A percentile compares a stretch with the other conserved stretches of the same genome.
These are phyloP conservation scores for Umbelopsis ramanniana DNA, from an alignment of 192 early-diverging fungal genomes.

Conservation along the genomic window DNA sequence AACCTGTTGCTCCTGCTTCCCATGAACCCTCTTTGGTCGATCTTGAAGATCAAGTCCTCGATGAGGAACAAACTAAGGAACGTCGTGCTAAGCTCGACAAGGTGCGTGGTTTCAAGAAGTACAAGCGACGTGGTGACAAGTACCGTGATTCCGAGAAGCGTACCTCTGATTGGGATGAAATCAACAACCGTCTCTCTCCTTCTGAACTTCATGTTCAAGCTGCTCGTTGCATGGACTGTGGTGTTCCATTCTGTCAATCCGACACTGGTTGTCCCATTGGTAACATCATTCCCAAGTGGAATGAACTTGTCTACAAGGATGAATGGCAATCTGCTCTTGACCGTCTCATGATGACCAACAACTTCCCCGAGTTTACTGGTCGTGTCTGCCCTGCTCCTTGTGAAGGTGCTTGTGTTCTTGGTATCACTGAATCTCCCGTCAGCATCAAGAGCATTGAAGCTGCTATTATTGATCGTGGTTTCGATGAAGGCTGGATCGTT, in stretches of 20 bases:
- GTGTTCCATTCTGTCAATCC: conserved; percentile 98
- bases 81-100: conserved; percentile 85
- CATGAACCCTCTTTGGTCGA: conserved; percentile 74
- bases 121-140: conserved; percentile 83
- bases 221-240: conserved; percentile 97
- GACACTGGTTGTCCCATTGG: conserved; percentile 98
- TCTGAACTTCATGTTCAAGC: conserved; percentile 90
- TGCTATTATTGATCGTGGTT: conserved; percentile 97
- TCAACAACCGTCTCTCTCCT: conserved; percentile 84
- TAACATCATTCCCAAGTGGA: conserved; percentile 99
- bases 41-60: conserved; percentile 88
- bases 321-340: conserved; percentile 96
- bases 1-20: conserved; percentile 10
- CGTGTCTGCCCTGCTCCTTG: conserved; percentile 98
- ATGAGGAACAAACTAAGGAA: conserved; percentile 73
- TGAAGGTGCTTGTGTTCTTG: conserved; percentile 95
- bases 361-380: conserved; percentile 99
- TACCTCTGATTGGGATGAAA: conserved; percentile 91
- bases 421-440: conserved; percentile 94
- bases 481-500: conserved; percentile 96
- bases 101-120: conserved; percentile 93
- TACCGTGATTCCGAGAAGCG: conserved; percentile 88
- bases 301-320: conserved; percentile 94
- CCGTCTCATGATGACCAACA: conserved; percentile 95
- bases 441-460: conserved; percentile 97